Conservation (phyloP, 345 rosid genomes). For the Luvunga scandens region DNA sequence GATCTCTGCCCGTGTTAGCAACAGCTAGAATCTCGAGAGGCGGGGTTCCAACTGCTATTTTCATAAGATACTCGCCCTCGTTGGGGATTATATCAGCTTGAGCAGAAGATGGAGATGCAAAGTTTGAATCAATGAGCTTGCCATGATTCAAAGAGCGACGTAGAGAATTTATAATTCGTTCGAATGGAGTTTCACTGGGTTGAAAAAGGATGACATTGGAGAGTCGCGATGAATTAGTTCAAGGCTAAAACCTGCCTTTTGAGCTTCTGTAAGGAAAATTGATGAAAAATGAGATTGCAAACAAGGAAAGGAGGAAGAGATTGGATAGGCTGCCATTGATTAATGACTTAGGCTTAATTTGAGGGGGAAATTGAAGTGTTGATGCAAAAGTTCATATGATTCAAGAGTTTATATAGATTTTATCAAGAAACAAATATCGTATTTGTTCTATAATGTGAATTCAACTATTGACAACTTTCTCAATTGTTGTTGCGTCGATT, state of each 20-base stretch:
- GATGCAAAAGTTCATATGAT: too few relatives aligned
- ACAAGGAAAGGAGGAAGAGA: too few relatives aligned
- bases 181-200: conserved; percentile 3
- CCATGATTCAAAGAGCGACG: conserved; percentile 10
- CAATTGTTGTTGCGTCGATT: too few relatives aligned
- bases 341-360: too few relatives aligned
- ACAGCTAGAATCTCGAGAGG: conserved; percentile 7
- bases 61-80: conserved; percentile 16
- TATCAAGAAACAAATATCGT: too few relatives aligned
- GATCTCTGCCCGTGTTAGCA: conserved; percentile 22
- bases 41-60: conserved; percentile 23
- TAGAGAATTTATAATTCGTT: neutral
- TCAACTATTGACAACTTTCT: too few relatives aligned
- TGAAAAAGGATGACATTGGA: conserved; percentile 19
- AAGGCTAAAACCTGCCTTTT: conserved; percentile 14
- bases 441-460: too few relatives aligned
- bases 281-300: too few relatives aligned
- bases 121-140: neutral
- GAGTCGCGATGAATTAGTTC: conserved; percentile 32
- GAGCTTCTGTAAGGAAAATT: conserved; percentile 11
- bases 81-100: neutral
- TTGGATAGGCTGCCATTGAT: too few relatives aligned
- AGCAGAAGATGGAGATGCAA: neutral
- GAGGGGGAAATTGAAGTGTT: too few relatives aligned
- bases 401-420: too few relatives aligned